These are phyloP conservation scores for Melanomma pulvis-pyrius DNA, from an alignment of 495 filamentous ascomycete genomes.

Conservation along the genomic window DNA sequence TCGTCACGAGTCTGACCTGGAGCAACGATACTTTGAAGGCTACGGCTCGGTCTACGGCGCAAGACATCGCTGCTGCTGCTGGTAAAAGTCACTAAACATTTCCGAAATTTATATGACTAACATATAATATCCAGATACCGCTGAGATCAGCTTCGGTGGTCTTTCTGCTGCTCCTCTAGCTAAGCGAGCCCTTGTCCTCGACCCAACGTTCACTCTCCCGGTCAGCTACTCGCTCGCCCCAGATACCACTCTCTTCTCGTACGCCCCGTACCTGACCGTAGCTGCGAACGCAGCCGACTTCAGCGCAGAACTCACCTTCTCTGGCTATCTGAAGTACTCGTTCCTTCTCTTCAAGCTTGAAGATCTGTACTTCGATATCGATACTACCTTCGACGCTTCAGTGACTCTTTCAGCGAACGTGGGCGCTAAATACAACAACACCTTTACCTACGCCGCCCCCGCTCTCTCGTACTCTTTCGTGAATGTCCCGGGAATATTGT, in stretches of 20 bases:
- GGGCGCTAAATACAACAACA: background rate
- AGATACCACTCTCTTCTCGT: background rate
- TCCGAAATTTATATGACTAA: background rate
- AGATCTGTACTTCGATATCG: background rate
- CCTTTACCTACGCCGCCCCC: background rate
- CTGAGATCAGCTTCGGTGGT: background rate
- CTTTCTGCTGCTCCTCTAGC: background rate
- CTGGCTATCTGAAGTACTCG: slow-evolving; percentile 1
- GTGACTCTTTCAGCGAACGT: background rate
- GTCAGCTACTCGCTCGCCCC: background rate
- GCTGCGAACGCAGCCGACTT: background rate
- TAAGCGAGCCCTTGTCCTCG: slow-evolving; percentile 1
- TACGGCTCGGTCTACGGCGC: background rate
- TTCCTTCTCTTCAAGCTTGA: background rate
- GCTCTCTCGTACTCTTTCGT: background rate
- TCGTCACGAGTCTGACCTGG: background rate
- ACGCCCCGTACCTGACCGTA: background rate
- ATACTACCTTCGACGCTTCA: background rate
- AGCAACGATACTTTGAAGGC: background rate
- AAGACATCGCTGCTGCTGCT: slow-evolving; percentile 1
- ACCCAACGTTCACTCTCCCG: background rate
- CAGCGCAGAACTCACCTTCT: background rate
- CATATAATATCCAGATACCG: background rate
- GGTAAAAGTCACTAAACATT: background rate
- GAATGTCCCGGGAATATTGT: background rate